Base-by-base conservation (phyloP, 2,329 filamentous ascomycete species). In the Helicocarpus griseus region DNA sequence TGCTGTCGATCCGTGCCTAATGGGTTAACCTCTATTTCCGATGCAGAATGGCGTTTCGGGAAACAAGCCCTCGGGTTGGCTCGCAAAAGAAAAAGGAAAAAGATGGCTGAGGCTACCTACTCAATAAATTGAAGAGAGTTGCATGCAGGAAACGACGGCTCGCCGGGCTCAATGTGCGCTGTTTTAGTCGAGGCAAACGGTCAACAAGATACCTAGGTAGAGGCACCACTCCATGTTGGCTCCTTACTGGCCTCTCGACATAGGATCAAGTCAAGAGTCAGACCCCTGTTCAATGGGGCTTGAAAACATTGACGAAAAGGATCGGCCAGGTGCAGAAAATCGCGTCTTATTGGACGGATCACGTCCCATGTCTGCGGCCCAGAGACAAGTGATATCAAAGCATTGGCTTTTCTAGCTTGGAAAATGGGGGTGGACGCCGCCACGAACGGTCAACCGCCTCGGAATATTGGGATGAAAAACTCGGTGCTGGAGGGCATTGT, bases 341-440 rank as follows among this genome's bases (percentile, higher is more conserved):
- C 54, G 48, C 53, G 48, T 38, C 52, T 53, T 54, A 58, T 56
- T 56, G 57, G 59, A 65, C 59, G 58, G 57, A 62, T 65, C 63
- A 65, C 61, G 63, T 65, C 58, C 55, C 56, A 59, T 55, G 53
- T 44, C 33, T 54, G 47, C 53, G 48, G 54, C 50, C 50, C 21
- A 47, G 22, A 39, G 39, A 35, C 54, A 46, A 57, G 56, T 56
- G 52, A 56, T 54, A 56, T 57, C 54, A 54, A 50, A 50, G 38
- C 28, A 33, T 17, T 33, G 35, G 31, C 44, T 35, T 33, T 41
- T 41, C 17, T 49, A 49, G 47, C 47, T 49, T 41, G 22, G 24
- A 49, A 49, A n/a, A 40, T 40, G 13, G 26, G 47, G 28, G 35
- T 13, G 35, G 17, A 33, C 35, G 38, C 35, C 22, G 28, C n/a